A percentile compares a stretch with the other conserved stretches of the same genome.
Evolutionary conservation across 352 stramenopile genomes (phyloP).

Genomic region (Phytophthora hybrid): DNA sequence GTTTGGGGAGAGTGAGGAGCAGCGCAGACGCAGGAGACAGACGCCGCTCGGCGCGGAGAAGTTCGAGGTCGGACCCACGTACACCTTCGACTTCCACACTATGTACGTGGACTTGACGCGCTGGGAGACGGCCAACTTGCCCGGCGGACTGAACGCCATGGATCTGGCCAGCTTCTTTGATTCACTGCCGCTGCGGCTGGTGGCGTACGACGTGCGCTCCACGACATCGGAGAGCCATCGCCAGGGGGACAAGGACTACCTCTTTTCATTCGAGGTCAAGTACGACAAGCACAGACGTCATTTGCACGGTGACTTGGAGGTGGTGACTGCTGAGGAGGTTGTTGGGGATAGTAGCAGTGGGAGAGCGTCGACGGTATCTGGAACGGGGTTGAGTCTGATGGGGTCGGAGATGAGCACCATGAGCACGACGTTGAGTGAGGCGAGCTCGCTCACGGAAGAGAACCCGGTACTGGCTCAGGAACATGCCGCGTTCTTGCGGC

Average conservation of each 20-base stretch:
- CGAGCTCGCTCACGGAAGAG: constrained; percentile 58
- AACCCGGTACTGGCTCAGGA: constrained; percentile 38
- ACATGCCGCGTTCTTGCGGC: constrained; percentile 49
- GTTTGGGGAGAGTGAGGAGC: constrained; percentile 73
- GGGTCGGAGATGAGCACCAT: constrained; percentile 57
- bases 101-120: constrained; percentile 87
- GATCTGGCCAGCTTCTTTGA: constrained; percentile 84
- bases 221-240: constrained; percentile 44
- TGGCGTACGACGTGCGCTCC: constrained; percentile 70
- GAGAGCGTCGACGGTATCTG: constrained; percentile 19
- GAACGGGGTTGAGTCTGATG: constrained; percentile 33
- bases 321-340: constrained; percentile 16
- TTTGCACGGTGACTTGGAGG: constrained; percentile 13
- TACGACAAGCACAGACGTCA: constrained; percentile 44
- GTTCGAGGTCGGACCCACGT: constrained; percentile 72
- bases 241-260: constrained; percentile 72
- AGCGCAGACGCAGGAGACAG: constrained; percentile 45
- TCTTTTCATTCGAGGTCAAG: constrained; percentile 85
- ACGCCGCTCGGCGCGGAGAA: constrained; percentile 61
- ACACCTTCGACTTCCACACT: constrained; percentile 91
- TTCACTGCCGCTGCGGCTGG: constrained; percentile 69
- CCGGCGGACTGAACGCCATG: constrained; percentile 74
- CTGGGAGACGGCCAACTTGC: constrained; percentile 86
- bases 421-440: constrained; percentile 64
- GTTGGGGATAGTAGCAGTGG: constrained; percentile 16